Base-by-base conservation (phyloP, 164 flowering plant species). In the Magnolia officinalis region DNA sequence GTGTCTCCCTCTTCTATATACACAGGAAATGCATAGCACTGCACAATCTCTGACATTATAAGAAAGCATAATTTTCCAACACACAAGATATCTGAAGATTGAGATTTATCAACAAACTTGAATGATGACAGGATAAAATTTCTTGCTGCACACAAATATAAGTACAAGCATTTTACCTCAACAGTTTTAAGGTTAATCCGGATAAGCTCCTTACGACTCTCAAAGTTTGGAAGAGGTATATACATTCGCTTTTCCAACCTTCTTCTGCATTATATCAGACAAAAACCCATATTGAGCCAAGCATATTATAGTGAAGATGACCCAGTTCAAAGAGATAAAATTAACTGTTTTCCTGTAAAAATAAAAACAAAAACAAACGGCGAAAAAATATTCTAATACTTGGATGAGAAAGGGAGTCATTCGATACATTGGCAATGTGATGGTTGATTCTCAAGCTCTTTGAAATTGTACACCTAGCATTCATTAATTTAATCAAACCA, bases 141-240 rank as follows among this genome's bases (percentile, higher is more conserved):
- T 31, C 37, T 31, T 31, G 37, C 0, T 31, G 37, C 37, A 31
- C 37, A 31, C 2, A 4, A 31, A 31, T 31, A 31, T 3, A 31
- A 31, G 37, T 31, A 31, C 37, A 58, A 58, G 63, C 19, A 13
- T 11, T 58, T 58, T 81, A 92, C 99, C 99, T 96, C 97, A 72
- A 96, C 95, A 58, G 94, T 88, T 83, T 89, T 96, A 82, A 96
- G 82, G 83, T 96, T 96, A 78, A 96, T 96, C 69, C 87, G 81
- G 76, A 96, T 96, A 75, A 96, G 98, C 87, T 89, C 99, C 85
- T 96, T 96, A 5, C 99, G 92, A 76, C 96, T 90, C 87, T 96
- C 99, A 79, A 88, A 90, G 87, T 86, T 89, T 50, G 99, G 99
- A 75, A 96, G 95, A 67, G 99, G 99, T 75, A 96, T 96, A 78